phyloP scores from a whole-genome alignment of 2,329 filamentous ascomycete genomes.

The Cladosporium sp. region DNA sequence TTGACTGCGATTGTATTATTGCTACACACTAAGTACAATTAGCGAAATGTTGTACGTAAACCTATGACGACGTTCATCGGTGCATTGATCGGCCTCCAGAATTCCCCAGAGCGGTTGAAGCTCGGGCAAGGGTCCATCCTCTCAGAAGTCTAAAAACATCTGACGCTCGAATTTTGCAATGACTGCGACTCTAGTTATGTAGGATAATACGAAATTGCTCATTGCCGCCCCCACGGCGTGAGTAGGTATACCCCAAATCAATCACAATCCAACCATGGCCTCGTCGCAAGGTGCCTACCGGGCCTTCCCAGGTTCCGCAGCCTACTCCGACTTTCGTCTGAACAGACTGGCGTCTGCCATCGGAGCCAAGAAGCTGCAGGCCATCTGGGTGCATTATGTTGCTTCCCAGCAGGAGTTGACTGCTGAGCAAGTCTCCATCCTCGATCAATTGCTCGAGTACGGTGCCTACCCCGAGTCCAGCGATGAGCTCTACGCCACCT shows the following conservation, averaged over 20 bases:
- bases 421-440: constrained; percentile 45
- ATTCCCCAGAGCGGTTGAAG: constrained; percentile 7
- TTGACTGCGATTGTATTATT: no score
- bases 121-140: background rate
- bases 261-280: constrained; percentile 13
- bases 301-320: constrained; percentile 49
- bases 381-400: constrained; percentile 51
- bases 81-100: background rate
- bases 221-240: constrained; percentile 8
- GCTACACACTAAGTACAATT: no score
- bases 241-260: background rate
- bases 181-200: constrained; percentile 11
- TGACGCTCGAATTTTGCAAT: constrained; percentile 4
- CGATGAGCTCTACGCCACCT: constrained; percentile 41
- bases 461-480: constrained; percentile 49
- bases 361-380: constrained; percentile 44
- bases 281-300: constrained; percentile 31
- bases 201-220: constrained; percentile 11
- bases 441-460: constrained; percentile 60
- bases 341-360: constrained; percentile 42
- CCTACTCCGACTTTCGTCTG: constrained; percentile 51
- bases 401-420: constrained; percentile 39
- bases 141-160: background rate
- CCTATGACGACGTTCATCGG: background rate
- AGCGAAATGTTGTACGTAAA: no score